Base-by-base conservation (phyloP, 2,329 filamentous ascomycete species). In the Cryphonectria carpinicola region DNA sequence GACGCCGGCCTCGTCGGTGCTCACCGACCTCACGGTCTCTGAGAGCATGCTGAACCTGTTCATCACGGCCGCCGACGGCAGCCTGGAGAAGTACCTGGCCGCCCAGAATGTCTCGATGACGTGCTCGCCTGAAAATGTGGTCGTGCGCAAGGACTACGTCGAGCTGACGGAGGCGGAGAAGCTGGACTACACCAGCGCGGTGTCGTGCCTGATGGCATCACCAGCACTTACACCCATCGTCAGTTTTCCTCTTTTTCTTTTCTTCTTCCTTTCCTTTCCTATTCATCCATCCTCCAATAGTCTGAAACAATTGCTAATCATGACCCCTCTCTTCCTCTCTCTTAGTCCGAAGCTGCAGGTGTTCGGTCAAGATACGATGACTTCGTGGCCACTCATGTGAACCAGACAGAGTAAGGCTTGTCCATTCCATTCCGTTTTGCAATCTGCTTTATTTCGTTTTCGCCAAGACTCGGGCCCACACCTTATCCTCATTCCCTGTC, bases 351-450 rank as follows among this genome's bases (percentile, higher is more conserved):
- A 25, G 78, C 77, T 41, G 77, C 77, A 1, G 79, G 79, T 28
- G 78, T 77, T 17, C 63, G 75, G 49, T 77, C 73, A 60, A 76
- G 79, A 35, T 80, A 73, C 32, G 79, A 80, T 43, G 79, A 80
- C 58, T 80, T 79, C 54, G 74, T 78, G 13, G 76, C 66, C 37
- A 76, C 77, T 14, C 77, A 79, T 65, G 75, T 79, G 32, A 76
- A 75, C 61, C 76, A 74, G 66, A 74, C 70, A 5, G 70, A 66
- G 37, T 65, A 49, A 65, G 74, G 74, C n/a, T 46, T 35, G 25
- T 62, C 39, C 39, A 39, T 13, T 25, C 22, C 11, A 22, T 19
- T 22, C 62, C 25, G 14, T 4, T 8, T 28, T 1, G 25, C n/a
- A 43, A 43, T 46, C n/a, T 28, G 13, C 17, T 58, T 13, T 56